Conservation (phyloP, 352 stramenopile genomes). For the Globisporangium splendens region DNA sequence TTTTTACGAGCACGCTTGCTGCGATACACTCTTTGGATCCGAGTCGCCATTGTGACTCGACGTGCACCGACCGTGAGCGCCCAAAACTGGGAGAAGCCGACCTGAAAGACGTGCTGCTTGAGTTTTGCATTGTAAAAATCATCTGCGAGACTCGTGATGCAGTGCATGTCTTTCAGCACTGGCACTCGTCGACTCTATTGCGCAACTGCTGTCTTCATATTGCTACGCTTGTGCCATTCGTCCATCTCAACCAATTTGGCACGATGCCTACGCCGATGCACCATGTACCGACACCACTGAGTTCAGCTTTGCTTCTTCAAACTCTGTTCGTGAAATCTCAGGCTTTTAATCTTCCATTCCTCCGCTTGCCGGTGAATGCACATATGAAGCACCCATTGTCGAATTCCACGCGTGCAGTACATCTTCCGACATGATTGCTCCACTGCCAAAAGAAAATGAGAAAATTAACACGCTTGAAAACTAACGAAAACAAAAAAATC, state of each 20-base stretch:
- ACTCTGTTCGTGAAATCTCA: neutral
- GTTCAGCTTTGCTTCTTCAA: constrained; percentile 7
- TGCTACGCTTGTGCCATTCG: neutral
- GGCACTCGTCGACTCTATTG: constrained; percentile 23
- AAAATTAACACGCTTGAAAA: neutral
- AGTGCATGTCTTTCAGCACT: constrained; percentile 23
- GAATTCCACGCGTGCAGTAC: neutral
- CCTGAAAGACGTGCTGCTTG: constrained; percentile 19
- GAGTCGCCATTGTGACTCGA: constrained; percentile 25
- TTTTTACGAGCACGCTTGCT: constrained; percentile 23
- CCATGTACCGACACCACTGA: constrained; percentile 20
- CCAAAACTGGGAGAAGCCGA: constrained; percentile 32
- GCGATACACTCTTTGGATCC: constrained; percentile 28
- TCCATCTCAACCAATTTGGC: constrained; percentile 16
- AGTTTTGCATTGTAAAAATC: constrained; percentile 16
- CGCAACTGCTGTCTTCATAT: neutral
- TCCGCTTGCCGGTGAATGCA: constrained; percentile 2
- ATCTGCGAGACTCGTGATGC: constrained; percentile 16
- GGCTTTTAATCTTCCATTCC: constrained; percentile 1
- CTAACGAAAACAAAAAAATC: neutral
- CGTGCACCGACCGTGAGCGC: constrained; percentile 22
- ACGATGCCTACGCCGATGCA: constrained; percentile 10
- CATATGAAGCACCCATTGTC: constrained; percentile 15
- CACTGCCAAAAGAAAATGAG: constrained; percentile 6
- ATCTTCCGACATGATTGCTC: neutral